These are phyloP conservation scores for Knufia petricola DNA, from an alignment of 2,329 filamentous ascomycete genomes.

Conservation along the genomic window DNA sequence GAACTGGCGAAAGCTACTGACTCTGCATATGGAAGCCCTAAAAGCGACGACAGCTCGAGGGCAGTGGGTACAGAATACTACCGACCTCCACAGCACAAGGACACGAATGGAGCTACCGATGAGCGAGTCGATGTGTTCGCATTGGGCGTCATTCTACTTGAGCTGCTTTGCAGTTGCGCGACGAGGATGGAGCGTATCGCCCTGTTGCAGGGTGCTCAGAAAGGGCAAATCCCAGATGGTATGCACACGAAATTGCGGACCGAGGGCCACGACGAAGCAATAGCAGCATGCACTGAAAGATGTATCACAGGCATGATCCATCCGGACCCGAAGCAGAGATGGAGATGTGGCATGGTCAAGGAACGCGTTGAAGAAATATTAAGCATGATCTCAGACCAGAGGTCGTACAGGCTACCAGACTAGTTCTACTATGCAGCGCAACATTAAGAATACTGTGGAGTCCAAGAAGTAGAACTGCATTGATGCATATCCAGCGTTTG, in stretches of 20 bases:
- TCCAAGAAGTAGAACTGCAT: too few species aligned
- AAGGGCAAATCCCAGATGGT: slow-evolving; percentile 28
- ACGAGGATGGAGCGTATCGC: slow-evolving; percentile 41
- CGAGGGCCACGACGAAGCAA: slow-evolving; percentile 24
- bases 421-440: too few species aligned
- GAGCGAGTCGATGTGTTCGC: slow-evolving; percentile 41
- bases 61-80: slow-evolving; percentile 55
- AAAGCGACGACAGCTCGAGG: slow-evolving; percentile 23
- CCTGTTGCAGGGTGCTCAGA: slow-evolving; percentile 32
- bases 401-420: not conserved
- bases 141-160: slow-evolving; percentile 40
- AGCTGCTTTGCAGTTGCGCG: slow-evolving; percentile 48
- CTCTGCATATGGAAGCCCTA: not conserved
- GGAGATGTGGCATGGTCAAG: slow-evolving; percentile 31
- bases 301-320: slow-evolving; percentile 37
- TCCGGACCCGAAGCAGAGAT: slow-evolving; percentile 28
- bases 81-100: slow-evolving; percentile 36
- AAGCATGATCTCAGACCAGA: not conserved
- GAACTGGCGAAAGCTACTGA: slow-evolving; percentile 29
- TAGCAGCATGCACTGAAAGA: slow-evolving; percentile 25
- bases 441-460: too few species aligned
- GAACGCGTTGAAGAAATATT: slow-evolving; percentile 25
- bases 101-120: slow-evolving; percentile 23
- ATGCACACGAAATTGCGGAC: slow-evolving; percentile 31
- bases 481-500: too few species aligned